Evolutionary conservation across 2,329 filamentous ascomycete species (phyloP).

Genomic region (Aspergillus tubingensis): DNA sequence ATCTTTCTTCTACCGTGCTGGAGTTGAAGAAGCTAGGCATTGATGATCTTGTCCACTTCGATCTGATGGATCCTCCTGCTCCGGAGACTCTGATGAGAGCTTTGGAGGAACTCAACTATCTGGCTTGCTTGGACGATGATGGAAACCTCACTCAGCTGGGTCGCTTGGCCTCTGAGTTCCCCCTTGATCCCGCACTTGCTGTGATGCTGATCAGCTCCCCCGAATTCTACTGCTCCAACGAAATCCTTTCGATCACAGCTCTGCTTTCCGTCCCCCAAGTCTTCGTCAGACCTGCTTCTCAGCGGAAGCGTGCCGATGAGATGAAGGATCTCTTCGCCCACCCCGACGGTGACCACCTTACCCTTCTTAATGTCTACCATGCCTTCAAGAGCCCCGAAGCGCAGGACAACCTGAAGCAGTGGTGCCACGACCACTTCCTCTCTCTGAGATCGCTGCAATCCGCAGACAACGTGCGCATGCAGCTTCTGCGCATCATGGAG

Average conservation of each 20-base stretch:
- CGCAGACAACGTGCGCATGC: conserved; percentile 88
- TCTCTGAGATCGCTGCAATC: conserved; percentile 85
- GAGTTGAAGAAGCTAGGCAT: conserved; percentile 97
- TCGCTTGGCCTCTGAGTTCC: conserved; percentile 88
- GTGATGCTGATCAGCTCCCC: conserved; percentile 98
- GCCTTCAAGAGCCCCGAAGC: conserved; percentile 81
- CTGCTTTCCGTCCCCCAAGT: conserved; percentile 93
- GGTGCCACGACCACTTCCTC: conserved; percentile 97
- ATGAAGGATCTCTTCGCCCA: conserved; percentile 96
- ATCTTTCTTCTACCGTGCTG: conserved; percentile 89
- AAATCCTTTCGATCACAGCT: conserved; percentile 92
- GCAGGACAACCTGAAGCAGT: conserved; percentile 75
- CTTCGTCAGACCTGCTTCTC: conserved; percentile 82
- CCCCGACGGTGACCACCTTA: conserved; percentile 90
- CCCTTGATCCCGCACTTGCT: conserved; percentile 86
- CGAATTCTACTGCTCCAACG: conserved; percentile 98
- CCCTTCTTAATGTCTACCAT: conserved; percentile 95
- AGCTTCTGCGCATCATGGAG: conserved; percentile 97
- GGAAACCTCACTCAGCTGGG: conserved; percentile 87
- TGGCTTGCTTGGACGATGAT: conserved; percentile 94
- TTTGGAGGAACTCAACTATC: conserved; percentile 94
- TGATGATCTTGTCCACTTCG: conserved; percentile 94
- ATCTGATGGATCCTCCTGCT: conserved; percentile 96
- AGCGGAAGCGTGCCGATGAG: conserved; percentile 89
- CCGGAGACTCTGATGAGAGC: conserved; percentile 98